Evolutionary conservation across 305 asterid genomes (phyloP), one percentile per base, ranked within the genome.

Genomic region (Andrographis paniculata): DNA sequence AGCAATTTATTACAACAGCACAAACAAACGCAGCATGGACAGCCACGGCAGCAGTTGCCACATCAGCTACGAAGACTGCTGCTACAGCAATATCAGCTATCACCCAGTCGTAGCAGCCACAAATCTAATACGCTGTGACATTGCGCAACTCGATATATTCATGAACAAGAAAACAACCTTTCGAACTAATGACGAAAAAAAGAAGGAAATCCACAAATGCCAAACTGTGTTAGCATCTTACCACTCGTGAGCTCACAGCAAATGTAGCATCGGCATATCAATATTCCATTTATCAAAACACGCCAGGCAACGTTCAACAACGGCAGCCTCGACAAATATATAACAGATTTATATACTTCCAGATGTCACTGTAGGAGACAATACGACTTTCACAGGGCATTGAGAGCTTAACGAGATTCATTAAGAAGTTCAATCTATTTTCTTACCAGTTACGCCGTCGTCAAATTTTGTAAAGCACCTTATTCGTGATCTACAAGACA

Each of bases 401-500:
- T 24, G 30, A 4, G 45, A 53, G 64, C 55, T 55, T 48, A 60
- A 59, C 21, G 31, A 17, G 66, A 56, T 56, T 38, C 56, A 28
- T 62, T 42, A 21, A 41, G 36, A 41, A 35, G 50, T 38, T 50
- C n/a, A 2, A 20, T 38, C 55, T 41, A 43, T 58, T 61, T 21
- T 68, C 95, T 74, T 82, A 76, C 84, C 84, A 17, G 60, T 58
- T 61, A 61, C 45, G 74, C 23, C 50, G 57, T 14, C 62, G 58
- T 51, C 51, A 48, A 53, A 61, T 52, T 27, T 58, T 52, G 53
- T 38, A 59, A 59, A 61, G 46, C 64, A 51, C 62, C 68, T 42
- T 15, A 55, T 57, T 62, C 66, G 55, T 67, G 80, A 77, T 50
- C 77, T 63, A 75, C 84, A 75, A 79, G 68, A 60, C 65, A 66